Evolutionary conservation across 192 early-diverging fungal genomes (phyloP).

Genomic region (Rhizophagus clarus): DNA sequence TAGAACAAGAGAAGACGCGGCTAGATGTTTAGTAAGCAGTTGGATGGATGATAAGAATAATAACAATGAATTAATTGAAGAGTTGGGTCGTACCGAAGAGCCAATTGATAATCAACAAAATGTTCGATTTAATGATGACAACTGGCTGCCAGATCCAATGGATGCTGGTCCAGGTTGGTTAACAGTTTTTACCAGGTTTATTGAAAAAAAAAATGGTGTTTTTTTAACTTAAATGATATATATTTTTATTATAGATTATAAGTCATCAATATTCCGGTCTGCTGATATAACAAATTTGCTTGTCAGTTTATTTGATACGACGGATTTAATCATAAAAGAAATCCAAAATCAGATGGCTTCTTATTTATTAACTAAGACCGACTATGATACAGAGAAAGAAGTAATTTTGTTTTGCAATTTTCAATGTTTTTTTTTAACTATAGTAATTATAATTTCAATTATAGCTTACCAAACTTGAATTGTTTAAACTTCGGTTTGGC

Average conservation of each 20-base stretch:
- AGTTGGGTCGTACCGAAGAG: conserved; percentile 37
- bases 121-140: conserved; percentile 49
- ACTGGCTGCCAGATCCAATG: conserved; percentile 63
- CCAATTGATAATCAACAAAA: conserved; percentile 51
- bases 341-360: conserved; percentile 64
- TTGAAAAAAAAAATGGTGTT: not conserved
- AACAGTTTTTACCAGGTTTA: not conserved
- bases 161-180: conserved; percentile 54
- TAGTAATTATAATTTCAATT: not conserved
- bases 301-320: conserved; percentile 69
- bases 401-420: conserved; percentile 27
- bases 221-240: not conserved
- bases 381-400: conserved; percentile 61
- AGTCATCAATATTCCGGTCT: conserved; percentile 35
- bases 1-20: conserved; percentile 64
- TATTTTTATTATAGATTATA: conserved; percentile 21
- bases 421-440: not conserved
- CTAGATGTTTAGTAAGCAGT: conserved; percentile 64
- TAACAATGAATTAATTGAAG: conserved; percentile 50
- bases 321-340: conserved; percentile 70
- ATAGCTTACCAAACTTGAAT: conserved; percentile 65
- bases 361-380: conserved; percentile 47
- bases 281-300: conserved; percentile 71
- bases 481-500: conserved; percentile 75
- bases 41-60: conserved; percentile 64